phyloP scores from a whole-genome alignment of 495 filamentous ascomycete species.

The Penicillium steckii region DNA sequence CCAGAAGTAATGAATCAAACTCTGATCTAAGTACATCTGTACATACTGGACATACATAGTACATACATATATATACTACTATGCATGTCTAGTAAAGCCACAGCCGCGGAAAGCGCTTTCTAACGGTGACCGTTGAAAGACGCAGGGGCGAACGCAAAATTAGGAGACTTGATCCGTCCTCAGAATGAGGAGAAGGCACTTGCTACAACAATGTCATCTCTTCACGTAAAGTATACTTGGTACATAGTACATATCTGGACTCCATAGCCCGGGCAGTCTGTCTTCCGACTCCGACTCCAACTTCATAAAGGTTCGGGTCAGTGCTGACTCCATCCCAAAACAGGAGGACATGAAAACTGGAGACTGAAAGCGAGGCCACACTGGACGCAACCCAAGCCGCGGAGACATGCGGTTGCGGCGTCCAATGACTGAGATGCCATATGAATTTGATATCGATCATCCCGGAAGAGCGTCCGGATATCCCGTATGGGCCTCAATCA shows the following conservation, averaged over 20 bases:
- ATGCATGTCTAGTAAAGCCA: conserved; percentile 5
- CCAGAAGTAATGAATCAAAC: not conserved
- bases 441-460: conserved; percentile 28
- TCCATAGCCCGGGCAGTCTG: too few species aligned
- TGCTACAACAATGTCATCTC: too few species aligned
- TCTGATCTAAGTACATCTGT: too few species aligned
- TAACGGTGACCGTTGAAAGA: conserved; percentile 7
- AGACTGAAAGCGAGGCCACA: conserved; percentile 10
- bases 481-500: conserved; percentile 14
- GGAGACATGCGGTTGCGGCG: conserved; percentile 27
- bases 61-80: too few species aligned
- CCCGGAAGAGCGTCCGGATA: conserved; percentile 16
- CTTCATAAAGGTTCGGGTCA: too few species aligned
- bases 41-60: too few species aligned
- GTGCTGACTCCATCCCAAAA: too few species aligned
- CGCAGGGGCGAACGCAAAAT: not conserved
- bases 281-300: too few species aligned
- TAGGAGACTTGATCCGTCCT: too few species aligned
- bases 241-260: too few species aligned
- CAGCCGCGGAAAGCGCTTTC: conserved; percentile 27
- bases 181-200: too few species aligned
- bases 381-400: conserved; percentile 13
- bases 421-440: conserved; percentile 24
- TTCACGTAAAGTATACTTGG: too few species aligned
- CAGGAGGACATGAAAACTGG: conserved; percentile 23